Percentiles rank a stretch among this genome's conserved stretches.
phyloP scores from a whole-genome alignment of 805 yeast genomes.

The Candida hungchunana region DNA sequence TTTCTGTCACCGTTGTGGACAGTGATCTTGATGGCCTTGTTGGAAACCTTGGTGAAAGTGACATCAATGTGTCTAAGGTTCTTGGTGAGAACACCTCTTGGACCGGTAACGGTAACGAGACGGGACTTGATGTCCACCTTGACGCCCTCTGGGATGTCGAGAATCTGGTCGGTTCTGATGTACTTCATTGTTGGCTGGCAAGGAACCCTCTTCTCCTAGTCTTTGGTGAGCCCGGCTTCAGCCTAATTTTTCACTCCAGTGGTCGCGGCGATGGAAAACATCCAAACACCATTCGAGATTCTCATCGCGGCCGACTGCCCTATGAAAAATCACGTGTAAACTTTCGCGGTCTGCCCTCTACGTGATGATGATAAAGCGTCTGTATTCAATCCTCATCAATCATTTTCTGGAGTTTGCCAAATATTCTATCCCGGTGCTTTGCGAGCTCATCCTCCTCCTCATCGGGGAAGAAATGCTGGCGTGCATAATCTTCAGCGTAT shows the following conservation, averaged over 20 bases:
- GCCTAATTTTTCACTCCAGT: constrained; percentile 12
- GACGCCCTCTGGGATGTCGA: constrained; percentile 90
- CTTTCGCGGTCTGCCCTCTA: too few species aligned
- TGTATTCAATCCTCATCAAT: constrained; percentile 35
- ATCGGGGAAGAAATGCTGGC: constrained; percentile 52
- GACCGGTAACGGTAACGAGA: constrained; percentile 85
- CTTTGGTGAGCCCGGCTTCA: too few species aligned
- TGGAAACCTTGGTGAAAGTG: constrained; percentile 75
- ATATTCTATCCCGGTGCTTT: constrained; percentile 57
- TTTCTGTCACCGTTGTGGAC: constrained; percentile 99
- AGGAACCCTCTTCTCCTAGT: background rate
- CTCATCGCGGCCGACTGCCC: background rate
- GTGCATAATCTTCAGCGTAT: constrained; percentile 30
- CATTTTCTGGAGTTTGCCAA: constrained; percentile 53
- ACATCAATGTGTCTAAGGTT: constrained; percentile 92
- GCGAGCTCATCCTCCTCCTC: constrained; percentile 62
- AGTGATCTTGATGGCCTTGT: constrained; percentile 74
- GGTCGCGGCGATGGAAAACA: constrained; percentile 11
- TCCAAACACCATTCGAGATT: constrained; percentile 8
- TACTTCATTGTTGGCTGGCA: constrained; percentile 52
- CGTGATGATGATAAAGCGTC: background rate
- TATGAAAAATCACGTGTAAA: constrained; percentile 3
- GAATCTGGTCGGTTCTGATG: constrained; percentile 81
- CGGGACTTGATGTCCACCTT: constrained; percentile 89
- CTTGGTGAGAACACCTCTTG: constrained; percentile 93